Evolutionary conservation across 345 rosid genomes (phyloP), one percentile per base, ranked within the genome.

Genomic region (Firmiana major): DNA sequence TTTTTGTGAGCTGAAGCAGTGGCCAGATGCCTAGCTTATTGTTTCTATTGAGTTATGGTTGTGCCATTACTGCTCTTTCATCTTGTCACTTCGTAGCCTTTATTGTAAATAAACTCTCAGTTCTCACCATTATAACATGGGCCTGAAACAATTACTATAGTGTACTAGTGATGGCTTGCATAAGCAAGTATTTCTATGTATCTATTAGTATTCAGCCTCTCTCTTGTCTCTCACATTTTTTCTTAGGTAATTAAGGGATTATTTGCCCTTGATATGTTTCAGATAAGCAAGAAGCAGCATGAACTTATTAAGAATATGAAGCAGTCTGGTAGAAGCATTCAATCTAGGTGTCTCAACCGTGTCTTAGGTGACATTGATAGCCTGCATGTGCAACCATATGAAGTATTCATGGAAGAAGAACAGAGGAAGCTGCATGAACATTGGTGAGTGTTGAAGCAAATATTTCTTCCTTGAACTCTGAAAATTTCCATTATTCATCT

Each of bases 271-370:
- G 71, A 15, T 78, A 63, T 83, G 60, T 88, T 81, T 60, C 86
- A 96, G 99, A 91, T 96, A 84, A 96, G 97, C 89, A 96, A 91
- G 93, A 92, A 87, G 87, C 99, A 93, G 83, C 94, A 88, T 82
- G 87, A 90, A 82, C 87, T 91, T 85, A 92, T 94, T 69, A 93
- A 90, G 90, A 86, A 83, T 80, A 89, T 93, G 97, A 92, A 93
- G 83, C 90, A 88, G 76, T 86, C 97, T 83, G 97, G 99, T 74
- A 85, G 89, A 83, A 85, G 90, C 85, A 89, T 93, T 78, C 92
- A 90, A 76, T 90, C 90, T 21, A 84, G 83, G 86, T 90, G 91
- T 75, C 91, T 93, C 62, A 87, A 86, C 80, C 82, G 87, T 81
- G 86, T 94, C 60, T 81, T 94, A 71, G 99, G 99, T 71, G 83